These are phyloP conservation scores for Bolboschoenoplectus hybrid DNA, from an alignment of 202 grass and related monocot species.

Conservation along the genomic window DNA sequence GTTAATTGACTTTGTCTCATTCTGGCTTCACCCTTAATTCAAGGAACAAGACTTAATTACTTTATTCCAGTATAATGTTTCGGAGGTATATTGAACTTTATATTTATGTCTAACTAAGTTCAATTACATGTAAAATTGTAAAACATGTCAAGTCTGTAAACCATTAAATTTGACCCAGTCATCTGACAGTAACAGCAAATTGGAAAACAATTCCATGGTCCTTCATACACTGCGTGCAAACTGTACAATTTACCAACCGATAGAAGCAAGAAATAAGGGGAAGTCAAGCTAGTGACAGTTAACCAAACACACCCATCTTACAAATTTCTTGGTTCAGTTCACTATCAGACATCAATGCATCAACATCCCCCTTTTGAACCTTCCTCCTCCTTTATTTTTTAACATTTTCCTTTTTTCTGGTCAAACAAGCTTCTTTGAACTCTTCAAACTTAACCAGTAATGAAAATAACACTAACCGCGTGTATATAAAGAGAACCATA, in stretches of 20 bases:
- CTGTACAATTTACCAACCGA: neutral
- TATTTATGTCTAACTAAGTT: no score
- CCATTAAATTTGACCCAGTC: constrained; percentile 11
- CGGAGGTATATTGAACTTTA: no score
- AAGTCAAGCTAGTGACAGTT: neutral
- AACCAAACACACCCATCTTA: neutral
- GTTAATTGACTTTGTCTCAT: no score
- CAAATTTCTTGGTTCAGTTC: constrained; percentile 5
- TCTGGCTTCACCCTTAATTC: no score
- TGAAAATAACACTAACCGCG: neutral
- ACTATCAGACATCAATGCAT: constrained; percentile 4
- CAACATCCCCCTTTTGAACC: neutral
- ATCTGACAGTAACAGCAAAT: constrained; percentile 18
- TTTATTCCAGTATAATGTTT: no score
- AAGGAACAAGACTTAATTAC: no score
- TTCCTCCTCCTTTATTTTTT: neutral
- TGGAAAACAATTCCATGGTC: neutral
- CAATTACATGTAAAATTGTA: no score
- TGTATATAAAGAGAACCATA: neutral
- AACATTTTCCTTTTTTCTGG: no score
- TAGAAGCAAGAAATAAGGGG: neutral
- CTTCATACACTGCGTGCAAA: neutral
- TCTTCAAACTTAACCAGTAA: neutral
- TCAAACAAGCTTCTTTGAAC: neutral
- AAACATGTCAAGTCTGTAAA: no score